Evolutionary conservation across 805 yeast genomes (phyloP), one percentile per base, ranked within the genome.

Genomic region (Metschnikowia kunwiensis): DNA sequence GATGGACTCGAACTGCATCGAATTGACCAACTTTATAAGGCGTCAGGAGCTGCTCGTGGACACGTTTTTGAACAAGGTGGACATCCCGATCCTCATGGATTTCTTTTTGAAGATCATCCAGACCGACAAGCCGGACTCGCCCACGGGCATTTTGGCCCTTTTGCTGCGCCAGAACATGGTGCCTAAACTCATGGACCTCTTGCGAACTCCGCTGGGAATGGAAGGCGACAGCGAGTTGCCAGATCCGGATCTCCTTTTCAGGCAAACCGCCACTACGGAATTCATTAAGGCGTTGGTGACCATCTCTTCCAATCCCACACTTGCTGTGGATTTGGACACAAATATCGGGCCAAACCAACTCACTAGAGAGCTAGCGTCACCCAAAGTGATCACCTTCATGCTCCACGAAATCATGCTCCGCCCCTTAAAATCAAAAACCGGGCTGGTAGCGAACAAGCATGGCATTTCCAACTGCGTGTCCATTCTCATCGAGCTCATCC

Each of bases 291-390:
- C 97, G 0, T 79, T 93, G 52, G 84, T 93, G 23, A 83, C 97
- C 2, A 86, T 93, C 21, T 86, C 96, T 27, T 96, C 97, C 6
- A 93, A 91, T 54, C 61, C 71, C 3, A 69, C 73, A 3, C 50
- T 68, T 30, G 88, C 85, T 6, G 86, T 85, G 41, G 84, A 87
- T 29, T 87, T 87, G 40, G 89, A 86, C 45, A 84, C 95, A 2
- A 85, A 95, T 7, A 86, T 93, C 36, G 98, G 98, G 1, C 97
- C 98, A 2, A 93, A 93, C 55, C 96, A 87, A 55, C 70, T 93
- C 24, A 87, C 96, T 3, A 74, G 98, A 46, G 91, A 91, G 58
- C 70, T 93, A 21, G 97, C 89, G 10, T 82, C 94, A 12, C 80
- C 80, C 27, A 71, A 75, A 25, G 76, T 85, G 42, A 74, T 88